Evolutionary conservation across 306 rosid species (phyloP).

Genomic region (Prunus mongolica): DNA sequence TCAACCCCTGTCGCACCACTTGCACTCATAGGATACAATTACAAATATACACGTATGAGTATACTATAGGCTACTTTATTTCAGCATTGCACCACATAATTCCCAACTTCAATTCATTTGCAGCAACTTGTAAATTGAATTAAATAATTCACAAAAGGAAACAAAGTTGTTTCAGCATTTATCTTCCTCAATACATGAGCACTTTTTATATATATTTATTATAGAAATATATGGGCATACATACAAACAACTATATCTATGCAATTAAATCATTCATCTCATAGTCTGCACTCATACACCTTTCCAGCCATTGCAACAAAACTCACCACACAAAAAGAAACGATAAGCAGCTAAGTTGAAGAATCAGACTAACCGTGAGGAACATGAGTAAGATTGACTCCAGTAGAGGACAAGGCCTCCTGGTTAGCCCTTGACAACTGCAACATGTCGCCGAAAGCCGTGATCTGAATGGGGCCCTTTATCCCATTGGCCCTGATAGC

Average conservation of each 20-base stretch:
- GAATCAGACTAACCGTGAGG: constrained; percentile 43
- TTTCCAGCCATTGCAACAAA: neutral
- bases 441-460: constrained; percentile 67
- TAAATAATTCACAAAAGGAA: neutral
- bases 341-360: neutral
- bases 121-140: neutral
- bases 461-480: constrained; percentile 70
- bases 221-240: neutral
- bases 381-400: constrained; percentile 64
- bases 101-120: neutral
- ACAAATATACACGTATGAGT: neutral
- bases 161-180: neutral
- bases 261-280: neutral
- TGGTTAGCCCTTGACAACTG: constrained; percentile 59
- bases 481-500: constrained; percentile 80
- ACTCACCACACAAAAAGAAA: neutral
- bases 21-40: neutral
- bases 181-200: neutral
- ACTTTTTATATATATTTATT: neutral
- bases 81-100: neutral
- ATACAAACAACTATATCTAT: neutral
- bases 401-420: constrained; percentile 69
- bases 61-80: neutral
- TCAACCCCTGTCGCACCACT: neutral
- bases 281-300: neutral